These are phyloP conservation scores for Penicillium silybi DNA, from an alignment of 495 filamentous ascomycete species.

Conservation along the genomic window DNA sequence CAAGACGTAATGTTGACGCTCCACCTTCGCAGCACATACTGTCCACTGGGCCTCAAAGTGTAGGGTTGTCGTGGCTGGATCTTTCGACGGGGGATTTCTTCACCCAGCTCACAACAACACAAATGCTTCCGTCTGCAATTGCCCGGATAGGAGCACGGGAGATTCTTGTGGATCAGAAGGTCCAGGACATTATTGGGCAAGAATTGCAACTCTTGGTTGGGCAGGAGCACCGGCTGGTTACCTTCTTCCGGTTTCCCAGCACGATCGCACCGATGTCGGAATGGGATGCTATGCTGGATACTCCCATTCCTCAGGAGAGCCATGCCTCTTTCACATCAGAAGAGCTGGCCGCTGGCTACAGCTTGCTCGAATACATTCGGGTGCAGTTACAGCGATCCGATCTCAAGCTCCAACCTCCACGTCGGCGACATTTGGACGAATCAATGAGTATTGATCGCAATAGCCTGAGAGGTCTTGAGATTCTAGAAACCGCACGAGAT, in stretches of 20 bases:
- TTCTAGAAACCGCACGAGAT: conserved; percentile 78
- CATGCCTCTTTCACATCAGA: conserved; percentile 41
- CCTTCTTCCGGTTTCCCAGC: conserved; percentile 35
- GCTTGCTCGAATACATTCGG: conserved; percentile 78
- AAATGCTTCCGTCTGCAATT: conserved; percentile 70
- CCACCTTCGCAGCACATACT: conserved; percentile 32
- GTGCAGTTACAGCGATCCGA: conserved; percentile 71
- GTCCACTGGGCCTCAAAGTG: conserved; percentile 37
- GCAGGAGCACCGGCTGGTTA: conserved; percentile 44
- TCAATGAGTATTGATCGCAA: conserved; percentile 90
- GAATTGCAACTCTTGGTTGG: conserved; percentile 40
- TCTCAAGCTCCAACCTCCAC: conserved; percentile 81
- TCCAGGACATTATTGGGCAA: conserved; percentile 45
- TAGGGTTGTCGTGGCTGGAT: conserved; percentile 92
- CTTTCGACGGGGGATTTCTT: conserved; percentile 91
- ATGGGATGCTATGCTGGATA: conserved; percentile 77
- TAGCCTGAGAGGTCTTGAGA: conserved; percentile 84
- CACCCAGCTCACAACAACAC: conserved; percentile 72
- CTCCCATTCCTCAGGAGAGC: conserved; percentile 42
- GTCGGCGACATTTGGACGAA: conserved; percentile 64
- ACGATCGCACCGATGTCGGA: conserved; percentile 46
- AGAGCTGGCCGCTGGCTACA: conserved; percentile 61
- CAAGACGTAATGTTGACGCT: conserved; percentile 15
- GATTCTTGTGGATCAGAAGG: conserved; percentile 66
- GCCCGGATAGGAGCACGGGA: conserved; percentile 82